Evolutionary conservation across 2,329 filamentous ascomycete genomes (phyloP), one percentile per base, ranked within the genome.

Genomic region (Aspergillus alliaceus): DNA sequence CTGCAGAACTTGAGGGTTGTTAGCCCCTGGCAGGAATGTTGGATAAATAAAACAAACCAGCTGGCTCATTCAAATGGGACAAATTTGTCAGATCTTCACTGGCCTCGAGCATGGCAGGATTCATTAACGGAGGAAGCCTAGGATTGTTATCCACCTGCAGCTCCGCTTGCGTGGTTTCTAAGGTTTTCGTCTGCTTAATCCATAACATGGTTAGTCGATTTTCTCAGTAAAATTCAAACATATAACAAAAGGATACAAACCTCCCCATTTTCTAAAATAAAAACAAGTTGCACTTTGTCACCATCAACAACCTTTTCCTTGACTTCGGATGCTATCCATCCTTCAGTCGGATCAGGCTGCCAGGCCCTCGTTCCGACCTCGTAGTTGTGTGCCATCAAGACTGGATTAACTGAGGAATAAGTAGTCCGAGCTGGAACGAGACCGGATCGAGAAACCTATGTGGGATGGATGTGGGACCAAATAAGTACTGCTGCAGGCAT

Each of bases 71-170:
- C 61, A 99, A 80, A 85, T 99, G 93, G 66, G 95, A 99, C 65
- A 99, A 77, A 75, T 96, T 98, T 63, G 95, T 99, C 69, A 99
- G 80, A 77, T 99, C 95, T 79, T 99, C 95, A 79, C 93, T 97
- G 67, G 95, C 95, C 84, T 99, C 95, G 66, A 99, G 89, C 86
- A 98, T 96, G 52, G 93, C 86, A 65, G 95, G 95, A 76, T 99
- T 99, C 92, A 98, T 98, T 68, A 99, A 78, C 51, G 95, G 95
- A 48, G 95, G 95, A 62, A 99, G 82, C 56, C 86, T 86, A 53
- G 88, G 80, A 77, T 93, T 88, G 71, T 87, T 90, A 73, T 88
- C 88, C 70, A 88, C 86, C 75, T 90, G 85, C 64, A 99, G 81
- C 67, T 87, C 91, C 66, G 88, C 86, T 61, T 87, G 77, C 15